phyloP scores from a whole-genome alignment of 1,284 basidiomycete species.

The Ustilago curta region DNA sequence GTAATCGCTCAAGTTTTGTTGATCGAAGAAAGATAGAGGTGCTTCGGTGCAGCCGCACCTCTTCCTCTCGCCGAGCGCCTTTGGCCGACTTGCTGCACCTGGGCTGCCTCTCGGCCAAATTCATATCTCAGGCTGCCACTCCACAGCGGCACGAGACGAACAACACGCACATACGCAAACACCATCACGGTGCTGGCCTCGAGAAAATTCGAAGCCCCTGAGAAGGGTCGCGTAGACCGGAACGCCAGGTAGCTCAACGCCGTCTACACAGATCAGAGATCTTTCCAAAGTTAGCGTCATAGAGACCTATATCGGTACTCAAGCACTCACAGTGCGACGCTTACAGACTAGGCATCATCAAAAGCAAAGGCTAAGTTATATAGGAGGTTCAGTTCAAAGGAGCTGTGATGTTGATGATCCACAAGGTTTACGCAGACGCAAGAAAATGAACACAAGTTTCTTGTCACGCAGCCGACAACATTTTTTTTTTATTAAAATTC shows the following conservation, averaged over 20 bases:
- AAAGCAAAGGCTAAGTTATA: no score
- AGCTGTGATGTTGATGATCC: background rate
- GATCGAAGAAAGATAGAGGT: background rate
- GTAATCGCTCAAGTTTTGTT: background rate
- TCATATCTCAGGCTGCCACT: background rate
- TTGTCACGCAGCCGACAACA: background rate
- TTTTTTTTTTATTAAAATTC: background rate
- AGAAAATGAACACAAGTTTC: background rate
- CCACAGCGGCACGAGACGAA: no score
- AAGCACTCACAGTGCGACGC: no score
- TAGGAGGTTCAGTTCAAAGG: no score
- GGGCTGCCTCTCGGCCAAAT: slow-evolving; percentile 1
- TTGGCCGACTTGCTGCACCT: background rate
- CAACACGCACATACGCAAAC: no score
- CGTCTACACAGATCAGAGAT: no score
- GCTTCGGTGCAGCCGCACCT: background rate
- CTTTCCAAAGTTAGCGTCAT: no score
- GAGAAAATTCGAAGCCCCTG: slow-evolving; percentile 4
- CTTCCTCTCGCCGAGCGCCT: slow-evolving; percentile 1
- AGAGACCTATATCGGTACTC: no score
- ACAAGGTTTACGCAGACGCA: background rate
- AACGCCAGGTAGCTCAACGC: no score
- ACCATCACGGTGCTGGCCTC: background rate
- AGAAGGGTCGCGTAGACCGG: background rate
- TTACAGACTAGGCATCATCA: no score